A percentile compares a stretch with the other conserved stretches of the same genome.
Evolutionary conservation across 1,284 basidiomycete genomes (phyloP).

Genomic region (Cerrena zonata): DNA sequence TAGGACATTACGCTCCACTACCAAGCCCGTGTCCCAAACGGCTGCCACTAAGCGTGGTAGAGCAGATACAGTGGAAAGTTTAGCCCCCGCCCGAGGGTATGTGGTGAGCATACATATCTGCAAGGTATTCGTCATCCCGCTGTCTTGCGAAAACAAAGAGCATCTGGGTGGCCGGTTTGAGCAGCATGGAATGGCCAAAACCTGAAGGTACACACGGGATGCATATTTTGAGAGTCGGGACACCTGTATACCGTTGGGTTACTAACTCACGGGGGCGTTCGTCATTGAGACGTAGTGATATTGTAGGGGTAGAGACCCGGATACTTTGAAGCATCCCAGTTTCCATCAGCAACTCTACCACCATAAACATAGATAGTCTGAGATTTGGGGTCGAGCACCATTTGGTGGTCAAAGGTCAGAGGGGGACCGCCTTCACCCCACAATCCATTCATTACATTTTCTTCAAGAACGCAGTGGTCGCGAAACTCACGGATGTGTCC

Average conservation of each 20-base stretch:
- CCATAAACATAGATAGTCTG: conserved; percentile 77
- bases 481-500: conserved; percentile 52
- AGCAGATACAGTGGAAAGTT: neutral
- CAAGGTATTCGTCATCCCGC: conserved; percentile 55
- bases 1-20: too few species aligned
- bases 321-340: conserved; percentile 52
- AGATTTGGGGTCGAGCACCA: conserved; percentile 68
- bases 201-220: conserved; percentile 46
- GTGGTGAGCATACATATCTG: conserved; percentile 72
- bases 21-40: too few species aligned
- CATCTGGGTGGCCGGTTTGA: conserved; percentile 51
- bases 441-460: too few species aligned
- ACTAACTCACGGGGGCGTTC: conserved; percentile 50
- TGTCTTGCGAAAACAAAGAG: conserved; percentile 71
- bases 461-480: too few species aligned
- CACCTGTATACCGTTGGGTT: conserved; percentile 11
- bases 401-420: conserved; percentile 76
- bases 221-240: conserved; percentile 10
- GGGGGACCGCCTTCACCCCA: conserved; percentile 67
- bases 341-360: conserved; percentile 64
- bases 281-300: conserved; percentile 58
- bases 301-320: conserved; percentile 70
- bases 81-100: conserved; percentile 41
- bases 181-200: conserved; percentile 73
- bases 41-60: neutral